Conservation (phyloP, 805 yeast genomes). For the Debaryomyces maramus region DNA sequence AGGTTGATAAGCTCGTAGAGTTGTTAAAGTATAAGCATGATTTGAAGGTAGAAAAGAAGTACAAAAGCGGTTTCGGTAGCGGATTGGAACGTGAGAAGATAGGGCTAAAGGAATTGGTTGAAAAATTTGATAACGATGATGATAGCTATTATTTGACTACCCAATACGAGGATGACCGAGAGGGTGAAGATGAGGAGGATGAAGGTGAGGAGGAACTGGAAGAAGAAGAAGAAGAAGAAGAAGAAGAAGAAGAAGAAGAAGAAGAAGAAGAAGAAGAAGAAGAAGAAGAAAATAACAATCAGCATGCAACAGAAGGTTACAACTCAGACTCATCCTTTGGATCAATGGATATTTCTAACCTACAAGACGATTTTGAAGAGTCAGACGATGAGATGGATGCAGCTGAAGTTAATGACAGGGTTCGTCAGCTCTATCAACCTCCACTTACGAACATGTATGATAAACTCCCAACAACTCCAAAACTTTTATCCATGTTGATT, state of each 20-base stretch:
- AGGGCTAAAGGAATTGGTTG: slow-evolving; percentile 50
- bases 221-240: slow-evolving; percentile 14
- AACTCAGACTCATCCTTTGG: slow-evolving; percentile 27
- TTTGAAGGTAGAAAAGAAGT: slow-evolving; percentile 60
- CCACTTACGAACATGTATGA: slow-evolving; percentile 51
- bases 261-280: slow-evolving; percentile 23
- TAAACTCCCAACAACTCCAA: slow-evolving; percentile 39
- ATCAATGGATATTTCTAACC: slow-evolving; percentile 43
- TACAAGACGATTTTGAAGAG: slow-evolving; percentile 53
- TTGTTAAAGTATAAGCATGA: slow-evolving; percentile 35
- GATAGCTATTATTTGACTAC: slow-evolving; percentile 63
- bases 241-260: slow-evolving; percentile 15
- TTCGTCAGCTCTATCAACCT: slow-evolving; percentile 55
- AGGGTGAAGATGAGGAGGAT: slow-evolving; percentile 7
- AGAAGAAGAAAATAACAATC: slow-evolving; percentile 7
- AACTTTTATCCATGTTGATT: slow-evolving; percentile 40
- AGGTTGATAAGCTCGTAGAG: slow-evolving; percentile 32
- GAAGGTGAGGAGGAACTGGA: slow-evolving; percentile 13
- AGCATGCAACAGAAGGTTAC: slow-evolving; percentile 3
- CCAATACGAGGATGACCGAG: slow-evolving; percentile 53
- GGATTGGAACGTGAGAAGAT: slow-evolving; percentile 55
- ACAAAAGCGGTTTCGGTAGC: slow-evolving; percentile 66
- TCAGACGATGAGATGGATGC: slow-evolving; percentile 26
- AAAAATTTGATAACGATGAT: slow-evolving; percentile 42
- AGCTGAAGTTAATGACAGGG: slow-evolving; percentile 28